These are phyloP conservation scores for Penicillium canescens DNA, from an alignment of 495 filamentous ascomycete genomes.

Conservation along the genomic window DNA sequence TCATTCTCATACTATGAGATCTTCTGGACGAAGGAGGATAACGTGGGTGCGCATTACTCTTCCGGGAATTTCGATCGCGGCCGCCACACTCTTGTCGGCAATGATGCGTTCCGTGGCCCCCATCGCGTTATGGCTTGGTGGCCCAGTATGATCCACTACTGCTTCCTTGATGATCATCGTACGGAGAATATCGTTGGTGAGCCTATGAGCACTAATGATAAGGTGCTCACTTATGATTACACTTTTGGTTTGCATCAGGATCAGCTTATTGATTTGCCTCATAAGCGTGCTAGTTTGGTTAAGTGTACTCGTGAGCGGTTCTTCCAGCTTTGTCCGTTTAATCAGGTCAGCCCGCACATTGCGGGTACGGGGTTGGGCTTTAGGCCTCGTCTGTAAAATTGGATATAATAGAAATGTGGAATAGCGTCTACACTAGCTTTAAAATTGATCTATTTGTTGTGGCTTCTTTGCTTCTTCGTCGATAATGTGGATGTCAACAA, in stretches of 20 bases:
- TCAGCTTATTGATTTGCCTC: constrained; percentile 60
- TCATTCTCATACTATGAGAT: constrained; percentile 66
- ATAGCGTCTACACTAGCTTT: not conserved
- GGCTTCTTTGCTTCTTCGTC: no score
- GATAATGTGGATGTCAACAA: no score
- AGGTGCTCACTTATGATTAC: constrained; percentile 60
- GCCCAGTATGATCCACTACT: constrained; percentile 65
- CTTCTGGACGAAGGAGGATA: constrained; percentile 68
- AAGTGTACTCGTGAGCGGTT: constrained; percentile 58
- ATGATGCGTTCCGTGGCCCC: constrained; percentile 59
- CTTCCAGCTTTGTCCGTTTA: constrained; percentile 61
- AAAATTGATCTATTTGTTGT: not conserved
- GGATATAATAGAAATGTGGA: not conserved
- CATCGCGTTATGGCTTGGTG: constrained; percentile 67
- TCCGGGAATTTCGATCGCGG: constrained; percentile 62
- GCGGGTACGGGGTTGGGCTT: constrained; percentile 18
- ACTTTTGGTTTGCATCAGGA: constrained; percentile 59
- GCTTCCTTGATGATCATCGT: constrained; percentile 64
- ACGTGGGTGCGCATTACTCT: constrained; percentile 59
- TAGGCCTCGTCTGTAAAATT: constrained; percentile 12
- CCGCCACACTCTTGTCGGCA: constrained; percentile 63
- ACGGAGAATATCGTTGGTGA: constrained; percentile 62
- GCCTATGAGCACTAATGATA: constrained; percentile 57
- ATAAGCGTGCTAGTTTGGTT: constrained; percentile 60
- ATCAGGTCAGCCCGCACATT: constrained; percentile 17